Conservation (phyloP, 2,329 filamentous ascomycete species). For the Xylaria sp. region DNA sequence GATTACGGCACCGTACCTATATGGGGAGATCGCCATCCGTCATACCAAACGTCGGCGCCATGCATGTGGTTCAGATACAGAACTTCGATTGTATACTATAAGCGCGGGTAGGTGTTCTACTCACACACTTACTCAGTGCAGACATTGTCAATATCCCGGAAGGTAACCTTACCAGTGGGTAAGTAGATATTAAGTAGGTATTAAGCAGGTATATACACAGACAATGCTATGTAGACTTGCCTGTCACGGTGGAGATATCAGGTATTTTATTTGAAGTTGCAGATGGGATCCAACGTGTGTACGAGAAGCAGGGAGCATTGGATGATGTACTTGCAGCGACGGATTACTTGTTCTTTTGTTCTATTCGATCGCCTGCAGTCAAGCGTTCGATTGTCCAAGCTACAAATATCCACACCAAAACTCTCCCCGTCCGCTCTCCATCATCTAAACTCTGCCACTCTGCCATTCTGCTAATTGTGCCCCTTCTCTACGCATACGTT, state of each 20-base stretch:
- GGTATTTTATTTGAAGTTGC: constrained; percentile 9
- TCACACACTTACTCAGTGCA: background rate
- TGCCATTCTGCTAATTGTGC: background rate
- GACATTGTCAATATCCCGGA: background rate
- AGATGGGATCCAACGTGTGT: constrained; percentile 1
- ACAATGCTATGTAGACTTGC: background rate
- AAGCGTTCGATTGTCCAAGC: constrained; percentile 9
- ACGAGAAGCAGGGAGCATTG: background rate
- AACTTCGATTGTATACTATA: background rate
- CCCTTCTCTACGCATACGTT: too few species aligned
- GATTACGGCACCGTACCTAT: constrained; percentile 4
- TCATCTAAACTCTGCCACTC: constrained; percentile 11
- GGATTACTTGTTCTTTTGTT: constrained; percentile 20
- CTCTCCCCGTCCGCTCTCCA: constrained; percentile 2
- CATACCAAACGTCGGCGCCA: background rate
- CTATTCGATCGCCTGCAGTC: constrained; percentile 16
- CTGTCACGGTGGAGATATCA: background rate
- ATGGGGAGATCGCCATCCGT: background rate
- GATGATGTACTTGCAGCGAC: constrained; percentile 3
- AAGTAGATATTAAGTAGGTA: background rate
- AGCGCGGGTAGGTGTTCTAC: background rate
- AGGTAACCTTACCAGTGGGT: background rate
- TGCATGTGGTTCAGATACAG: background rate
- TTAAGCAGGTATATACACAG: background rate
- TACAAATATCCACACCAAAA: constrained; percentile 29